These are phyloP conservation scores for Protomyces inouyei DNA, from an alignment of 1,139 yeast genomes.

Conservation along the genomic window DNA sequence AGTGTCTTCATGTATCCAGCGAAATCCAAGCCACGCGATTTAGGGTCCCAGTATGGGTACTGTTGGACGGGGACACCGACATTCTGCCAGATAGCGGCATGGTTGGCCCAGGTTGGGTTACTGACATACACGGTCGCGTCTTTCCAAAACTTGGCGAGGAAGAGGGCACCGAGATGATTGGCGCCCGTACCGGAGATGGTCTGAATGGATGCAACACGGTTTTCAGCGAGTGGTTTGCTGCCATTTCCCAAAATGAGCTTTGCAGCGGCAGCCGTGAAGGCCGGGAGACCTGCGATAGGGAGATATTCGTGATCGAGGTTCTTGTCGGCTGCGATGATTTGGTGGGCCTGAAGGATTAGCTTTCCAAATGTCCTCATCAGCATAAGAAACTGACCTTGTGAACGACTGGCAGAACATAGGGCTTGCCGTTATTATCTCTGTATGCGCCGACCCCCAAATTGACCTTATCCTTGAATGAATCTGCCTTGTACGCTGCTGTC, in stretches of 20 bases:
- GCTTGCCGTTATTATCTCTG: slow-evolving; percentile 76
- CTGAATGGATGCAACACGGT: slow-evolving; percentile 57
- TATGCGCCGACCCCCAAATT: slow-evolving; percentile 79
- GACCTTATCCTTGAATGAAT: slow-evolving; percentile 50
- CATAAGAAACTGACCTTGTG: slow-evolving; percentile 54
- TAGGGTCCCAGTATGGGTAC: slow-evolving; percentile 78
- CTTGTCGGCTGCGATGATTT: slow-evolving; percentile 51
- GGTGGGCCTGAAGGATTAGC: slow-evolving; percentile 49
- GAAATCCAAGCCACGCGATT: slow-evolving; percentile 59
- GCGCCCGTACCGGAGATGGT: slow-evolving; percentile 96
- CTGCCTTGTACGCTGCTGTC: slow-evolving; percentile 63
- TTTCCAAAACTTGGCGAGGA: slow-evolving; percentile 48
- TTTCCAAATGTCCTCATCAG: slow-evolving; percentile 43
- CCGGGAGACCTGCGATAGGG: slow-evolving; percentile 71
- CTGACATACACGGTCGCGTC: slow-evolving; percentile 69
- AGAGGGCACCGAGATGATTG: slow-evolving; percentile 76
- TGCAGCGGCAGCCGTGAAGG: slow-evolving; percentile 73
- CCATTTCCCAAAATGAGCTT: slow-evolving; percentile 64
- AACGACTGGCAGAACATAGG: slow-evolving; percentile 85
- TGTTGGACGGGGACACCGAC: slow-evolving; percentile 56
- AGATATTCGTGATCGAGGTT: slow-evolving; percentile 85
- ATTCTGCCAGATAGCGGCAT: slow-evolving; percentile 69
- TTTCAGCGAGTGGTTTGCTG: slow-evolving; percentile 28
- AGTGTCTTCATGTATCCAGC: slow-evolving; percentile 41
- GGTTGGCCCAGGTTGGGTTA: slow-evolving; percentile 96